Evolutionary conservation across 768 basidiomycete genomes (phyloP).

Genomic region (Boletus barrowsii): DNA sequence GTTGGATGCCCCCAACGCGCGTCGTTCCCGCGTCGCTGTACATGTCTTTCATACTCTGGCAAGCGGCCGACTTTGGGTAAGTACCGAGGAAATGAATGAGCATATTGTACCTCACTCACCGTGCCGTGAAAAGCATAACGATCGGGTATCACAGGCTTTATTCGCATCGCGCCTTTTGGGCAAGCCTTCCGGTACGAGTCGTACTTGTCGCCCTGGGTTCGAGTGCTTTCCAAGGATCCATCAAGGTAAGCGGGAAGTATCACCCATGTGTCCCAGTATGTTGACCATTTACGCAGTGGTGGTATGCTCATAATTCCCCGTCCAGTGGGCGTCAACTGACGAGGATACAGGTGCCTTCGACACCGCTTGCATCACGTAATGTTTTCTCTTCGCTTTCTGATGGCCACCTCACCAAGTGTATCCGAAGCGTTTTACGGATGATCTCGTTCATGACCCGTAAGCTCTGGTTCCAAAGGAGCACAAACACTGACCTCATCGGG

Average conservation of each 20-base stretch:
- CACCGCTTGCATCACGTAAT: slow-evolving; percentile 12
- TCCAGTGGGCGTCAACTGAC: neutral
- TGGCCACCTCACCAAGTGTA: neutral
- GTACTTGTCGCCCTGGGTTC: neutral
- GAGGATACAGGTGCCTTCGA: slow-evolving; percentile 7
- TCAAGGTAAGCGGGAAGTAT: neutral
- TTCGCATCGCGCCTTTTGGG: slow-evolving; percentile 5
- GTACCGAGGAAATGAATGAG: neutral
- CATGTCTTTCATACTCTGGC: slow-evolving; percentile 10
- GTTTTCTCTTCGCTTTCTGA: neutral
- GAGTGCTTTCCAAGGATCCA: slow-evolving; percentile 7
- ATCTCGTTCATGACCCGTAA: slow-evolving; percentile 13
- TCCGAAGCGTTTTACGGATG: slow-evolving; percentile 10
- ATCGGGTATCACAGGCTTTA: slow-evolving; percentile 13
- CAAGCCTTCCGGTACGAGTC: slow-evolving; percentile 2
- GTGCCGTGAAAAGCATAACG: slow-evolving; percentile 2
- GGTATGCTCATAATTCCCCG: slow-evolving; percentile 1
- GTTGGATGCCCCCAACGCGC: neutral
- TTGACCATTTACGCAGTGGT: neutral
- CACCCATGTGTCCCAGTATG: no score
- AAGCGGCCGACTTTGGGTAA: slow-evolving; percentile 10
- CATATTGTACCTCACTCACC: neutral
- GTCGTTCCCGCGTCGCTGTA: slow-evolving; percentile 1
- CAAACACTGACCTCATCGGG: no score
- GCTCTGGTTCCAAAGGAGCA: neutral